Evolutionary conservation across 495 filamentous ascomycete genomes (phyloP).

Genomic region (Hamigera avellanea): DNA sequence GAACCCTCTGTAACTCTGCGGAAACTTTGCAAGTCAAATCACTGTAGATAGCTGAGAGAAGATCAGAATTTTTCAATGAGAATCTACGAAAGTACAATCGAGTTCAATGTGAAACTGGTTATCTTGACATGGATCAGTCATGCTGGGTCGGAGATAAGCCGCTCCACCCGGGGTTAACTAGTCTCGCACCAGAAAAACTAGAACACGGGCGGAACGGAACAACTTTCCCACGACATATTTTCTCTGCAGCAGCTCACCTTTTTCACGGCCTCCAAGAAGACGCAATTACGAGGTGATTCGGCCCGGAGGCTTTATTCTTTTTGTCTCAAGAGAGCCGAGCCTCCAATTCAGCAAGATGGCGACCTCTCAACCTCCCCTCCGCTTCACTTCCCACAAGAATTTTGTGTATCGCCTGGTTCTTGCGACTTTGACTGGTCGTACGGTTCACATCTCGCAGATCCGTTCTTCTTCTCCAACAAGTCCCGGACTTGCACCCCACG

Average conservation of each 20-base stretch:
- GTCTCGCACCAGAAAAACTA: too few species aligned
- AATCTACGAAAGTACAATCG: too few species aligned
- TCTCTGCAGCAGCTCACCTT: constrained; percentile 10
- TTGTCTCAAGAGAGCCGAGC: too few species aligned
- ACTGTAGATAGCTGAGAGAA: too few species aligned
- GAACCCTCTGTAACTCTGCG: too few species aligned
- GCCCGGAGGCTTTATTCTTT: too few species aligned
- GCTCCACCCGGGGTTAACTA: neutral
- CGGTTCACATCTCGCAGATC: constrained; percentile 88
- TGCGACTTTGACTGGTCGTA: constrained; percentile 78
- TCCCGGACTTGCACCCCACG: constrained; percentile 81
- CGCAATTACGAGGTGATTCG: neutral
- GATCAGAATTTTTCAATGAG: too few species aligned
- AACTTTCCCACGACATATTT: constrained; percentile 17
- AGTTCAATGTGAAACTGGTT: too few species aligned
- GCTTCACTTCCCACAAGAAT: constrained; percentile 71
- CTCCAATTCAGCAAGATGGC: constrained; percentile 11
- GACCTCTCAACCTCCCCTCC: constrained; percentile 39
- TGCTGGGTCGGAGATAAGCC: constrained; percentile 8
- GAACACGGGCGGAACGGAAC: constrained; percentile 7
- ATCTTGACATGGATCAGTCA: neutral
- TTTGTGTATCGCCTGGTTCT: constrained; percentile 80
- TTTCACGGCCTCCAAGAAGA: constrained; percentile 4
- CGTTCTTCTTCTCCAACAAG: constrained; percentile 70
- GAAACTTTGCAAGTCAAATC: too few species aligned